Conservation (phyloP, 2,329 filamentous ascomycete genomes). For the Pseudogymnoascus sp. region DNA sequence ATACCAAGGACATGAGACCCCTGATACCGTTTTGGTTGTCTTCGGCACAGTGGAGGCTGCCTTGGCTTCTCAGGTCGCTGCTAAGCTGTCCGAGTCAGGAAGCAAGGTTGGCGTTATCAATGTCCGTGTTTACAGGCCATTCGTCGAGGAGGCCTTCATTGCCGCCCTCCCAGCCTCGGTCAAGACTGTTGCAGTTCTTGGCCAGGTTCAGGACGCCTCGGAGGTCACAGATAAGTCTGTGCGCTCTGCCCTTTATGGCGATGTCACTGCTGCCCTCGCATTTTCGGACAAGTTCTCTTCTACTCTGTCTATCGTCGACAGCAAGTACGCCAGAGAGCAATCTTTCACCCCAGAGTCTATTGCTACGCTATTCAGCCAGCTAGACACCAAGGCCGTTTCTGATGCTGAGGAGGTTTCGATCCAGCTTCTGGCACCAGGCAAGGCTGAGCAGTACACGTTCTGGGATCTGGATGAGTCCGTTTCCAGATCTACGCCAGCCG, state of each 20-base stretch:
- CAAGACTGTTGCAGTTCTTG: slow-evolving; percentile 72
- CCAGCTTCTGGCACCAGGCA: slow-evolving; percentile 36
- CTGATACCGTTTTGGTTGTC: slow-evolving; percentile 78
- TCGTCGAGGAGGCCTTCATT: slow-evolving; percentile 90
- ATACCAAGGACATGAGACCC: slow-evolving; percentile 74
- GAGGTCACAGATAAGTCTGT: slow-evolving; percentile 66
- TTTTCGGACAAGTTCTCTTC: slow-evolving; percentile 63
- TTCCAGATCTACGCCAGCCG: slow-evolving; percentile 55
- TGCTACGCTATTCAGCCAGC: slow-evolving; percentile 41
- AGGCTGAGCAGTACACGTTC: slow-evolving; percentile 80
- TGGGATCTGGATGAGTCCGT: slow-evolving; percentile 79
- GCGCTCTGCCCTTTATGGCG: slow-evolving; percentile 83
- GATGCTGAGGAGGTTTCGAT: slow-evolving; percentile 40
- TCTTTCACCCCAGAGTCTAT: slow-evolving; percentile 48
- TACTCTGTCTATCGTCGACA: slow-evolving; percentile 61
- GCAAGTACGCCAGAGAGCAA: slow-evolving; percentile 76
- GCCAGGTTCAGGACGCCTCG: slow-evolving; percentile 70
- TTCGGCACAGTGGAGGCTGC: slow-evolving; percentile 91
- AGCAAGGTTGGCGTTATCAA: slow-evolving; percentile 79
- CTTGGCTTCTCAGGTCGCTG: slow-evolving; percentile 71
- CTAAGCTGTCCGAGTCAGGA: slow-evolving; percentile 61
- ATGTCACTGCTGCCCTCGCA: slow-evolving; percentile 76
- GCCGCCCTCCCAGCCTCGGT: slow-evolving; percentile 67
- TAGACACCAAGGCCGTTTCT: slow-evolving; percentile 36
- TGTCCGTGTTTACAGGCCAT: slow-evolving; percentile 89